Conservation (phyloP, 208 protist species). For the Trypanosoma brucei region DNA sequence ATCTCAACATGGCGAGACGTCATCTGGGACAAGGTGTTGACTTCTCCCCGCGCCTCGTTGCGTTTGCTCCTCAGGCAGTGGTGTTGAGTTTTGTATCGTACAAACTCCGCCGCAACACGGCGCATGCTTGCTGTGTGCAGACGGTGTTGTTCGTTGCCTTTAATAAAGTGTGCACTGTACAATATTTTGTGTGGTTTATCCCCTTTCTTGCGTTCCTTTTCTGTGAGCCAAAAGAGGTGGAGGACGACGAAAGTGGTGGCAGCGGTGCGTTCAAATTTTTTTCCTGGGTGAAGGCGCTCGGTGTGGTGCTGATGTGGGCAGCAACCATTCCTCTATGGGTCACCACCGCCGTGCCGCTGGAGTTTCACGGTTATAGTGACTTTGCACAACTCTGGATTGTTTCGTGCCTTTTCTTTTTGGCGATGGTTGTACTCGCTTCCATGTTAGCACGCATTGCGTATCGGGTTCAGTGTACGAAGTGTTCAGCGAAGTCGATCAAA, state of each 20-base stretch:
- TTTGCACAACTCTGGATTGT: constrained; percentile 80
- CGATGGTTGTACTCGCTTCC: constrained; percentile 59
- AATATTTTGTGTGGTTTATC: constrained; percentile 95
- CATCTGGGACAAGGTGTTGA: constrained; percentile 42
- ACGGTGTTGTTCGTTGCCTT: constrained; percentile 91
- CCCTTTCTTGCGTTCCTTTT: constrained; percentile 79
- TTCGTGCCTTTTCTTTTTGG: constrained; percentile 81
- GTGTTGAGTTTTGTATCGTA: constrained; percentile 66
- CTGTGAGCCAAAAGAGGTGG: constrained; percentile 27
- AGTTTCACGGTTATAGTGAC: constrained; percentile 78
- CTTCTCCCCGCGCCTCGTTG: constrained; percentile 56
- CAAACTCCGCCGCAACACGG: constrained; percentile 66
- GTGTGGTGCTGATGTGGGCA: constrained; percentile 46
- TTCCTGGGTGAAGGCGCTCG: constrained; percentile 17
- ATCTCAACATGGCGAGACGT: constrained; percentile 65
- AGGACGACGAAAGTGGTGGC: neutral
- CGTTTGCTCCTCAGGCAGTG: constrained; percentile 83
- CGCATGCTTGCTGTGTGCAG: constrained; percentile 74
- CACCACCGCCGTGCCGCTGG: constrained; percentile 57
- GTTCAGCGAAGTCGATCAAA: constrained; percentile 2
- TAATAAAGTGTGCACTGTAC: constrained; percentile 94
- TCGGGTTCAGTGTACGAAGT: constrained; percentile 14
- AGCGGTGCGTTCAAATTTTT: constrained; percentile 2
- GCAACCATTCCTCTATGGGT: constrained; percentile 82
- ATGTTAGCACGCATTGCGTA: constrained; percentile 61